Conservation (phyloP, 306 rosid species). For the Begonia masoniana region DNA sequence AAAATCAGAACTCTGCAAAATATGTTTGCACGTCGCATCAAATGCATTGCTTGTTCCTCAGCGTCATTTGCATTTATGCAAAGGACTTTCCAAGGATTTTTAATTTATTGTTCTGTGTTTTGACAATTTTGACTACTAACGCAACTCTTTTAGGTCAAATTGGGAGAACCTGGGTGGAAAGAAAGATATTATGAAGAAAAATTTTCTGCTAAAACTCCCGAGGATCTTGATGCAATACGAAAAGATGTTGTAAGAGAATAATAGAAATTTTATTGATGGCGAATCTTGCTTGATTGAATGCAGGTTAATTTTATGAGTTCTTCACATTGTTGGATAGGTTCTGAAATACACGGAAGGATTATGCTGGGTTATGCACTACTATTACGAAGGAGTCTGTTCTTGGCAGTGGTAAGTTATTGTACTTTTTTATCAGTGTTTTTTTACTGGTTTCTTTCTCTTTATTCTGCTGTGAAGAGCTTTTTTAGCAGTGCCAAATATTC, state of each 20-base stretch:
- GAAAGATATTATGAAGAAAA: constrained; percentile 94
- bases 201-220: constrained; percentile 63
- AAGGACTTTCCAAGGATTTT: no score
- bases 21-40: no score
- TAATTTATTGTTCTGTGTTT: no score
- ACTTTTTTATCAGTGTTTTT: background rate
- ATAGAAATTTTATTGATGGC: no score
- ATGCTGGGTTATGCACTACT: constrained; percentile 96
- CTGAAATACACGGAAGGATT: constrained; percentile 90
- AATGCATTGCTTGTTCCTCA: no score
- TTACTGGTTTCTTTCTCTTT: background rate
- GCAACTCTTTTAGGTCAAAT: constrained; percentile 36
- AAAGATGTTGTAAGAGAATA: constrained; percentile 69
- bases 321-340: constrained; percentile 39
- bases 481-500: no score
- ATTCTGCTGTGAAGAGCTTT: background rate
- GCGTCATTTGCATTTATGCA: no score
- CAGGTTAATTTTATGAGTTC: constrained; percentile 13
- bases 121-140: no score
- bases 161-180: constrained; percentile 94
- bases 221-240: constrained; percentile 69
- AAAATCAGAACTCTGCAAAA: no score
- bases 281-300: background rate
- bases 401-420: constrained; percentile 77
- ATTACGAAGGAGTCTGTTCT: constrained; percentile 96